Evolutionary conservation across 495 filamentous ascomycete species (phyloP).

Genomic region (Aspergillus kassunensis): DNA sequence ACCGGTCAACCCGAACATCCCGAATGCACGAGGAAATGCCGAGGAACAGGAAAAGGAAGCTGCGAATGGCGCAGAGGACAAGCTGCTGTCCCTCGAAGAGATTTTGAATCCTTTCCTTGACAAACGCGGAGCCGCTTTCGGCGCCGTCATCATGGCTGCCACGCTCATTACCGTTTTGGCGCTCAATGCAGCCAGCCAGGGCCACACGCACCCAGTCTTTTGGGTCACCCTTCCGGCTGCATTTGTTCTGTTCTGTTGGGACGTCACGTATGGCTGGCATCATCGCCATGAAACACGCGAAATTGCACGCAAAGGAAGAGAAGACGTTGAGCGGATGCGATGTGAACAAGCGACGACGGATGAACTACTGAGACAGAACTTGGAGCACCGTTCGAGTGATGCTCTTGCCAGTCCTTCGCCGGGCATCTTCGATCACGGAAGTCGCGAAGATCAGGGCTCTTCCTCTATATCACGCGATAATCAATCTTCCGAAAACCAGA

Average conservation of each 20-base stretch:
- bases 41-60: not conserved
- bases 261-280: slow-evolving; percentile 1
- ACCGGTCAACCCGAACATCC: slow-evolving; percentile 10
- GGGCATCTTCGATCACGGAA: not conserved
- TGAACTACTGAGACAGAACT: not conserved
- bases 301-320: not conserved
- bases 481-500: not conserved
- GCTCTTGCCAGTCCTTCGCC: not conserved
- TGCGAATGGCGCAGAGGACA: not conserved
- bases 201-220: slow-evolving; percentile 4
- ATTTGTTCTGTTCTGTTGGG: slow-evolving; percentile 12
- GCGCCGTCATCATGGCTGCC: slow-evolving; percentile 1
- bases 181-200: slow-evolving; percentile 6
- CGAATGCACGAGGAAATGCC: not conserved
- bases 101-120: slow-evolving; percentile 11
- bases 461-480: not conserved
- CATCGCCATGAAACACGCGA: slow-evolving; percentile 5
- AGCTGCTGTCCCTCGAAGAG: slow-evolving; percentile 7
- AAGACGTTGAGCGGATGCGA: not conserved
- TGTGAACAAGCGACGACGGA: not conserved
- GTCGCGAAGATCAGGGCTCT: not conserved
- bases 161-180: slow-evolving; percentile 8
- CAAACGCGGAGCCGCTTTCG: slow-evolving; percentile 1
- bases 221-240: slow-evolving; percentile 12
- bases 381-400: not conserved